Evolutionary conservation across 768 basidiomycete genomes (phyloP).

Genomic region (Lentinula detonsa): DNA sequence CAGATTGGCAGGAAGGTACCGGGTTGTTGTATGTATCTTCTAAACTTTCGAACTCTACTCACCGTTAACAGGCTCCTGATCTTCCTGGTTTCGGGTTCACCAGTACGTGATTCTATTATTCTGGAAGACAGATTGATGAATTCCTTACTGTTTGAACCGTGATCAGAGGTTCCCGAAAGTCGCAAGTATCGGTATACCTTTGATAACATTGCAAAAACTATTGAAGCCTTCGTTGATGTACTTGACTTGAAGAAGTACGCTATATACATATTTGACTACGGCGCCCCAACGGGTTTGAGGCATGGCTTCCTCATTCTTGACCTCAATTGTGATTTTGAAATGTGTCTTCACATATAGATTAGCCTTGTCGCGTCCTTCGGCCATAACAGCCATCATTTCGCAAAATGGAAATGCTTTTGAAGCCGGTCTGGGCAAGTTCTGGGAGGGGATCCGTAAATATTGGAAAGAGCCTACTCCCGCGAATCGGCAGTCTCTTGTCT

Average conservation of each 20-base stretch:
- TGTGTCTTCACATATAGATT: constrained; percentile 18
- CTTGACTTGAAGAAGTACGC: constrained; percentile 32
- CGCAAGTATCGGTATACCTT: constrained; percentile 36
- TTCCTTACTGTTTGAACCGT: not conserved
- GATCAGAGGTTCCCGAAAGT: constrained; percentile 22
- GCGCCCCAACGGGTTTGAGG: constrained; percentile 29
- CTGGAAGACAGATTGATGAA: too few species aligned
- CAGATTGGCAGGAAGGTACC: constrained; percentile 31
- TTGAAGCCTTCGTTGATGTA: constrained; percentile 33
- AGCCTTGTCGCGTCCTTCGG: constrained; percentile 32
- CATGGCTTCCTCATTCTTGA: constrained; percentile 6
- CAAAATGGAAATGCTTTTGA: constrained; percentile 47
- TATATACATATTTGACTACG: constrained; percentile 47
- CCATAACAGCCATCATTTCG: constrained; percentile 35
- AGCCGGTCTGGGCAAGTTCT: constrained; percentile 37
- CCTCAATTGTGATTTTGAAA: not conserved
- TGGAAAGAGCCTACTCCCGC: constrained; percentile 24
- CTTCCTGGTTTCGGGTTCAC: constrained; percentile 49
- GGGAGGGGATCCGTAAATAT: constrained; percentile 24
- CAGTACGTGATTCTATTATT: constrained; percentile 6
- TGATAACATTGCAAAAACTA: constrained; percentile 30
- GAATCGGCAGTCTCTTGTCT: constrained; percentile 18
- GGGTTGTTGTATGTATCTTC: constrained; percentile 24
- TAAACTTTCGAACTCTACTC: not conserved
- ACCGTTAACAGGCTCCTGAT: constrained; percentile 33